Percentiles rank a stretch among this genome's conserved stretches.
phyloP scores from a whole-genome alignment of 139 green algal species.

The Coccomyxa sp. region DNA sequence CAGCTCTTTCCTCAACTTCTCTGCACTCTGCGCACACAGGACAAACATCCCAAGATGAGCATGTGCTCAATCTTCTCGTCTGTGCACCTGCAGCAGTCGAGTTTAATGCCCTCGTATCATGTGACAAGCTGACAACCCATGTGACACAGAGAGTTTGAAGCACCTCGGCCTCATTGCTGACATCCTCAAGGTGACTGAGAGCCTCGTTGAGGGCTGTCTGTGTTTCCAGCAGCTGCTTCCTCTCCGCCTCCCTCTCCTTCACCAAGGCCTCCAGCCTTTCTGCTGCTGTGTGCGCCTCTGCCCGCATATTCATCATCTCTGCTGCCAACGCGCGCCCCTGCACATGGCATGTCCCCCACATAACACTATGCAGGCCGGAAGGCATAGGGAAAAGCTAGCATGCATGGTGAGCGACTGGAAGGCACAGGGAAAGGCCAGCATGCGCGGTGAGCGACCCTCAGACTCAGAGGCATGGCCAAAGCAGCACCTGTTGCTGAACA shows the following conservation, averaged over 20 bases:
- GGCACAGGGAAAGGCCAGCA: not conserved
- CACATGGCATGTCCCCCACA: too few species aligned
- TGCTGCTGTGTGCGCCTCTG: not conserved
- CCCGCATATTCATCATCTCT: not conserved
- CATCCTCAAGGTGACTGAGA: not conserved
- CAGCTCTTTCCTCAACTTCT: not conserved
- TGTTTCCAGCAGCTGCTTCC: not conserved
- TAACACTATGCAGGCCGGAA: not conserved
- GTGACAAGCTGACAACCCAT: not conserved
- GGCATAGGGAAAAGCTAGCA: not conserved
- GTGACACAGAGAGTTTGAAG: not conserved
- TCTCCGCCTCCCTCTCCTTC: not conserved
- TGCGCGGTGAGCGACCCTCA: not conserved
- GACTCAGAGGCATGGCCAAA: not conserved
- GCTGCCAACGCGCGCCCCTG: constrained; percentile 6
- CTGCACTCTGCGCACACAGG: not conserved
- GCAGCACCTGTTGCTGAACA: not conserved
- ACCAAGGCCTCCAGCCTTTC: not conserved
- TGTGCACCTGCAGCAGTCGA: not conserved
- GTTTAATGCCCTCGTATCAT: not conserved
- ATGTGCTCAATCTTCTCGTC: not conserved
- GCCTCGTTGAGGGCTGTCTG: constrained; percentile 5
- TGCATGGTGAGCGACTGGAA: not conserved
- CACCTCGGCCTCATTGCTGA: not conserved
- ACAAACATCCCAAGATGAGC: too few species aligned